Evolutionary conservation across 83 land plant species (phyloP), one percentile per base, ranked within the genome.

Genomic region (Thuja plicata): DNA sequence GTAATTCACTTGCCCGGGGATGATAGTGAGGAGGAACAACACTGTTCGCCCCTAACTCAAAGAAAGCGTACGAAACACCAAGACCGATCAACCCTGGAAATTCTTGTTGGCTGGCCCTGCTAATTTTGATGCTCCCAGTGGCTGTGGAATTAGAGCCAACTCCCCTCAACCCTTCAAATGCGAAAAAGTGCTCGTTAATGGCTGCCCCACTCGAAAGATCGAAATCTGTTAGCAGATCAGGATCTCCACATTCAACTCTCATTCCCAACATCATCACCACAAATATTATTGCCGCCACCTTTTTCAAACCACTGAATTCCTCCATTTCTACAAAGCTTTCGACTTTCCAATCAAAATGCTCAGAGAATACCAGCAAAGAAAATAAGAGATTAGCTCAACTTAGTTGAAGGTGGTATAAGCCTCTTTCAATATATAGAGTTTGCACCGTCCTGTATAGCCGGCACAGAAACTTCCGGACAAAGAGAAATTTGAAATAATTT

Each of bases 1-100:
- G 88, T 48, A 91, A 27, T 55, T 91, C 91, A 1, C 88, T 86
- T 5, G 88, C 92, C 0, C 90, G 90, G 15, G 92, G 92, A 84
- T 91, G 92, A 13, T 62, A 89, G 87, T 78, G 82, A 78, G 82
- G 82, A 5, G 82, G 82, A 16, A 37, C 41, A 1, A 78, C 43
- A 17, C 82, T 40, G n/a, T 21, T 60, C 1, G 70, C 27, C 8
- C 70, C 70, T 21, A 19, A 60, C 6, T 60, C 70, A 21, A 60
- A 60, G 70, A 60, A 60, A 0, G 8, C 70, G 2, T 19, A 60
- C 1, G 70, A 60, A 27, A 60, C 70, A 21, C 70, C 70, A 1
- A 60, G 70, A 5, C 70, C 70, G 7, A 0, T 19, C 8, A 60
- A 8, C 27, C 70, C 70, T 60, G 70, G 8, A 7, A 60, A 60